These are phyloP conservation scores for Diutina rugosa DNA, from an alignment of 1,139 yeast species.

Conservation along the genomic window DNA sequence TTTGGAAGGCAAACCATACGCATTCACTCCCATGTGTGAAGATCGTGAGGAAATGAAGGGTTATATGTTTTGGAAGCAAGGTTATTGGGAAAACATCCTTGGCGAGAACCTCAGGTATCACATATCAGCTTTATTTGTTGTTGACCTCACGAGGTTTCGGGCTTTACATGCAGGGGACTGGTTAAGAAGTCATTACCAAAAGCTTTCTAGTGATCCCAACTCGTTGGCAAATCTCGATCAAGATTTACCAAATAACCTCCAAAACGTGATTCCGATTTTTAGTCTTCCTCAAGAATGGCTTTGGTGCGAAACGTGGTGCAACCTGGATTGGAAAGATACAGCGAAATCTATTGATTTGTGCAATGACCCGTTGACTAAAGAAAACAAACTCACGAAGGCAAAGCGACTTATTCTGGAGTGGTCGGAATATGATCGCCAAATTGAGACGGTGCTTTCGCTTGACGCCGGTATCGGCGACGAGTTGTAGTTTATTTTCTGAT, in stretches of 20 bases:
- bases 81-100: conserved; percentile 70
- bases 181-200: conserved; percentile 78
- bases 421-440: conserved; percentile 40
- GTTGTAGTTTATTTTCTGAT: neutral
- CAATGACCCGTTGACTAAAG: conserved; percentile 71
- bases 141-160: conserved; percentile 61
- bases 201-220: conserved; percentile 61
- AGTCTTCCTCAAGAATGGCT: conserved; percentile 77
- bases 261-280: conserved; percentile 48
- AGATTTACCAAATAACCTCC: conserved; percentile 82
- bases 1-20: conserved; percentile 69
- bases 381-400: conserved; percentile 63
- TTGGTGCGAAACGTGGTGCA: conserved; percentile 94
- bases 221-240: conserved; percentile 82
- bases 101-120: conserved; percentile 55
- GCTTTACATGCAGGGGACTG: conserved; percentile 61
- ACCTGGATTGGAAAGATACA: conserved; percentile 39
- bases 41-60: conserved; percentile 75
- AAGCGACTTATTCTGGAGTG: conserved; percentile 70
- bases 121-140: conserved; percentile 74
- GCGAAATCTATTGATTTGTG: conserved; percentile 80
- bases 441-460: neutral
- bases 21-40: conserved; percentile 82
- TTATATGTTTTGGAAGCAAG: conserved; percentile 83
- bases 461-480: neutral